Evolutionary conservation across 169 alveolate species (phyloP), one percentile per base, ranked within the genome.

Genomic region (Eimeria sp.): DNA sequence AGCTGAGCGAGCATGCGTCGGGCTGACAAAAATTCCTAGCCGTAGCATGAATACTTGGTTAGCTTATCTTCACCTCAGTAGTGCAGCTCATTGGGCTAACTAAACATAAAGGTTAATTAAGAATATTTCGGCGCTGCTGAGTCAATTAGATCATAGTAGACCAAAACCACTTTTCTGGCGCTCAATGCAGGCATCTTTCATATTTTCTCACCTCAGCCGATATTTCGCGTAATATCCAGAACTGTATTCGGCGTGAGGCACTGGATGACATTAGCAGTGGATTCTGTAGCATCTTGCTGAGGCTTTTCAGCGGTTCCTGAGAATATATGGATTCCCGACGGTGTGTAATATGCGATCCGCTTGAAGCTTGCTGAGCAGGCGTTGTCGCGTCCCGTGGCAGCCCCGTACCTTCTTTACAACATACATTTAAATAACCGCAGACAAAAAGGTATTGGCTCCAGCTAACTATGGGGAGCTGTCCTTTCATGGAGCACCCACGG

Each of bases 161-260:
- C 18, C 54, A 6, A 0, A 56, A 40, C 54, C 52, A 14, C 80
- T n/a, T 37, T 74, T 23, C 56, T 40, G 83, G 40, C 40, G 56
- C 18, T 74, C 58, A 40, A 74, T 16, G 83, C 54, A 18, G 16
- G 33, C 66, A 78, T 52, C 11, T 78, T 23, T 25, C 68, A 78
- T 18, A n/a, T 6, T 83, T 1, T 43, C 43, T 46, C 85, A 87
- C 94, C 94, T 87, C 94, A 27, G 82, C 94, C 68, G 82, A 62
- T 30, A 87, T 62, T 85, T 62, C 94, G 83, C 94, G 94, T 37
- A 87, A 54, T 14, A 87, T 43, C 94, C 94, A 87, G 68, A 87
- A 87, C 49, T 87, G 94, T 25, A 62, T 87, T 25, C 94, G 64
- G 56, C 94, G 82, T 23, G 94, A 62, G 68, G 94, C 80, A 66